These are phyloP conservation scores for Ophidiomyces ophidiicola DNA, from an alignment of 2,329 filamentous ascomycete species.

Conservation along the genomic window DNA sequence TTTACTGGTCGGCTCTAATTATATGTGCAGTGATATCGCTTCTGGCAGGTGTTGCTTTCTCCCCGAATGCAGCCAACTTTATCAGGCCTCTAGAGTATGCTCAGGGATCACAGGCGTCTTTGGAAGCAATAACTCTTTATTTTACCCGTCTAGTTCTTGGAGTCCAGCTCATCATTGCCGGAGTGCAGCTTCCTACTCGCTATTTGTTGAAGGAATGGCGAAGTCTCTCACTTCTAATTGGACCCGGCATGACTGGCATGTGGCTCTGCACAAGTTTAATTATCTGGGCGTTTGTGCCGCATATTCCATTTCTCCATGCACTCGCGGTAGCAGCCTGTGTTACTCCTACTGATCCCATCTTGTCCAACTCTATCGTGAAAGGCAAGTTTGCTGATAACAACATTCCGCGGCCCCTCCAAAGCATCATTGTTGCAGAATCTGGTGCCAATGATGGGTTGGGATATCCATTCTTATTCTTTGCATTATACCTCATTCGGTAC, in stretches of 20 bases:
- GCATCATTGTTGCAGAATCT: constrained; percentile 68
- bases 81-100: constrained; percentile 68
- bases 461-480: constrained; percentile 78
- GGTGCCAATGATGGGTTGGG: constrained; percentile 82
- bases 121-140: constrained; percentile 64
- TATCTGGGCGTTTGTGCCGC: constrained; percentile 62
- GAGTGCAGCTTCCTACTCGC: constrained; percentile 72
- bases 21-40: constrained; percentile 64
- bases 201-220: constrained; percentile 72
- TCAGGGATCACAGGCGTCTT: constrained; percentile 40
- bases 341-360: constrained; percentile 80
- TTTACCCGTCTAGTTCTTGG: constrained; percentile 81
- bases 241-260: constrained; percentile 76
- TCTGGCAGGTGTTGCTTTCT: constrained; percentile 64
- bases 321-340: constrained; percentile 72
- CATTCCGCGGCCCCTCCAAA: constrained; percentile 67
- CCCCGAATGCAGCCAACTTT: constrained; percentile 63
- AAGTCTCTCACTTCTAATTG: constrained; percentile 59
- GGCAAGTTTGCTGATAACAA: constrained; percentile 88
- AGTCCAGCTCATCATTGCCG: constrained; percentile 78
- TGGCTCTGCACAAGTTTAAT: constrained; percentile 72
- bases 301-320: constrained; percentile 62
- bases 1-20: background rate
- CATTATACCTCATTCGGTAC: constrained; percentile 72
- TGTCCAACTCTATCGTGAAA: constrained; percentile 85